Evolutionary conservation across 345 rosid species (phyloP).

Genomic region (Eucalyptus curtisii): DNA sequence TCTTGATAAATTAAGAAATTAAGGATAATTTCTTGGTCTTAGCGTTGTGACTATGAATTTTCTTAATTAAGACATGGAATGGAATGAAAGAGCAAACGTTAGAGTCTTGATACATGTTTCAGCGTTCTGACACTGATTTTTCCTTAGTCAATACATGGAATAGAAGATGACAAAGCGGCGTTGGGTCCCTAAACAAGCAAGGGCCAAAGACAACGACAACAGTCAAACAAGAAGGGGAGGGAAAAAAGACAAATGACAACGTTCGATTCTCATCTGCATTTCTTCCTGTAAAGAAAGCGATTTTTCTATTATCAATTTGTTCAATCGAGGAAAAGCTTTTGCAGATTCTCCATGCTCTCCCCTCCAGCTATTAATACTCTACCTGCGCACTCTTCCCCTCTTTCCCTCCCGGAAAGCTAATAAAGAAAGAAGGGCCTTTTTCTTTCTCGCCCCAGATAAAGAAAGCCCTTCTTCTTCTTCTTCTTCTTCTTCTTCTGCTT

Average conservation of each 20-base stretch:
- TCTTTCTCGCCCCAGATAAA: background rate
- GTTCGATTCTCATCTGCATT: background rate
- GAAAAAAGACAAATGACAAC: background rate
- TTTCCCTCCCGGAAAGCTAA: background rate
- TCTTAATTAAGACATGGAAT: background rate
- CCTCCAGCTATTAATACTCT: background rate
- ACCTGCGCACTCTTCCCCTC: background rate
- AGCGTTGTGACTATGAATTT: background rate
- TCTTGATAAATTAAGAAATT: background rate
- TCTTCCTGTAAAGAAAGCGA: background rate
- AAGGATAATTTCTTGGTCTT: background rate
- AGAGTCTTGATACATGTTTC: background rate
- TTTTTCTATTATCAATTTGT: background rate
- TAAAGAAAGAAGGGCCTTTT: background rate
- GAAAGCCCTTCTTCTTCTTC: background rate
- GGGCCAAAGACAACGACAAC: background rate
- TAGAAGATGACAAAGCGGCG: background rate
- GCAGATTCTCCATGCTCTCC: background rate
- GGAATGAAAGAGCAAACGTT: background rate
- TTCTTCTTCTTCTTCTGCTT: background rate
- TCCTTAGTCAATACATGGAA: background rate
- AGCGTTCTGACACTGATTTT: background rate
- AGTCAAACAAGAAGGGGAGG: background rate
- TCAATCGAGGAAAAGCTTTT: background rate
- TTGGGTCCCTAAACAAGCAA: background rate